Evolutionary conservation across 176 grass and related monocot genomes (phyloP), one percentile per base, ranked within the genome.

Genomic region (Musa itinerans): DNA sequence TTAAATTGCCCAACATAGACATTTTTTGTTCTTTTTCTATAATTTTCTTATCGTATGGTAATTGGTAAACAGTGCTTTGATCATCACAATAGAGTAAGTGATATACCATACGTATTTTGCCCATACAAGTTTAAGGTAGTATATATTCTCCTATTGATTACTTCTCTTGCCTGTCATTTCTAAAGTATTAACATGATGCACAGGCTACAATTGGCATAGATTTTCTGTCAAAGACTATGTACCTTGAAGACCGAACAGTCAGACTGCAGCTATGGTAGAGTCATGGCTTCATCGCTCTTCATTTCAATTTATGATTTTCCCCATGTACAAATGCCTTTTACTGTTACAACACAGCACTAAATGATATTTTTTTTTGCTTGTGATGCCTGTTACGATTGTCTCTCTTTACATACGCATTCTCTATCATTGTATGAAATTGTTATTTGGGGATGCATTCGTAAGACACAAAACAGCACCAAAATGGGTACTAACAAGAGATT

Each of bases 191-290:
- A 8, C 57, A 61, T 61, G 57, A 61, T 61, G 2, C 17, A 27
- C 25, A 66, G 63, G 63, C 63, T 27, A 66, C 63, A 2, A 66
- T 66, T 66, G 63, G 63, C 63, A 66, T 66, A 13, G 63, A 66
- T 27, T 66, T 66, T 29, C 25, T 66, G 10, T 66, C 63, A 66
- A 66, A 66, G 25, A 66, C 63, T 11, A 66, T 66, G 63, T 66
- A 66, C 12, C 63, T 66, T 27, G 63, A 66, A 66, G 63, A 66
- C 10, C 63, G 63, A 23, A 66, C 63, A 25, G 63, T 66, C 25
- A 23, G 63, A 25, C 63, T 66, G 11, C 63, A 66, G 63, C 63
- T 66, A 3, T 66, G 63, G 63, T 66, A 66, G 25, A 6, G 20
- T 23, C n/a, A 66, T 29, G 11, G 11, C 63, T 66, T 3, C 63